Evolutionary conservation across 805 yeast species (phyloP).

Genomic region (Ogataea ramenticola): DNA sequence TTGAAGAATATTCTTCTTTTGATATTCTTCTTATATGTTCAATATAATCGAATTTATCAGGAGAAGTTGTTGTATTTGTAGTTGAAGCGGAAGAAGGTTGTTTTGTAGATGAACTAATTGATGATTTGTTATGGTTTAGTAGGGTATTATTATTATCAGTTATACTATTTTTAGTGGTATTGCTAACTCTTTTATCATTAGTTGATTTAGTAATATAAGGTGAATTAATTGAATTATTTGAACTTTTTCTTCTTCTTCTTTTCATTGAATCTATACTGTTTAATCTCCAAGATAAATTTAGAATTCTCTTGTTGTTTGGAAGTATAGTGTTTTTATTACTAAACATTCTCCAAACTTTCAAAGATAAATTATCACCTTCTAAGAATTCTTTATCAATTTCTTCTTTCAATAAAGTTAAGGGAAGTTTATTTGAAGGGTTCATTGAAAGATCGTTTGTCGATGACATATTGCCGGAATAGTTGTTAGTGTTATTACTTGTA

Average conservation of each 20-base stretch:
- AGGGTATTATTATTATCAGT: constrained; percentile 4
- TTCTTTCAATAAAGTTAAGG: constrained; percentile 6
- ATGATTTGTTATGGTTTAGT: background rate
- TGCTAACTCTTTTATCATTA: constrained; percentile 2
- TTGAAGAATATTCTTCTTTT: constrained; percentile 26
- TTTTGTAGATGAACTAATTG: background rate
- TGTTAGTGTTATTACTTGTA: no score
- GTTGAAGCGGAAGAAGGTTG: background rate
- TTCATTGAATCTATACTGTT: constrained; percentile 24
- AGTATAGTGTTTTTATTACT: constrained; percentile 25
- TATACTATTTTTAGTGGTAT: constrained; percentile 10
- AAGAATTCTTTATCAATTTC: constrained; percentile 24
- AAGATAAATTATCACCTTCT: constrained; percentile 20
- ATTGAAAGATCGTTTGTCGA: background rate
- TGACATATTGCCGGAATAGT: no score
- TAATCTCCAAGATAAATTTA: constrained; percentile 29
- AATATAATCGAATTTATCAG: constrained; percentile 27
- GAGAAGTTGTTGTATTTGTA: constrained; percentile 6
- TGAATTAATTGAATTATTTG: background rate
- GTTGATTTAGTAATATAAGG: background rate
- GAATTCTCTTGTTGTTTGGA: constrained; percentile 27
- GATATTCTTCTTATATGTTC: constrained; percentile 30
- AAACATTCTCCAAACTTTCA: constrained; percentile 30
- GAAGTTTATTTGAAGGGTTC: background rate
- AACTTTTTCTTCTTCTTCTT: constrained; percentile 10